Base-by-base conservation (phyloP, 768 basidiomycete species). In the Lactarius evosmus region DNA sequence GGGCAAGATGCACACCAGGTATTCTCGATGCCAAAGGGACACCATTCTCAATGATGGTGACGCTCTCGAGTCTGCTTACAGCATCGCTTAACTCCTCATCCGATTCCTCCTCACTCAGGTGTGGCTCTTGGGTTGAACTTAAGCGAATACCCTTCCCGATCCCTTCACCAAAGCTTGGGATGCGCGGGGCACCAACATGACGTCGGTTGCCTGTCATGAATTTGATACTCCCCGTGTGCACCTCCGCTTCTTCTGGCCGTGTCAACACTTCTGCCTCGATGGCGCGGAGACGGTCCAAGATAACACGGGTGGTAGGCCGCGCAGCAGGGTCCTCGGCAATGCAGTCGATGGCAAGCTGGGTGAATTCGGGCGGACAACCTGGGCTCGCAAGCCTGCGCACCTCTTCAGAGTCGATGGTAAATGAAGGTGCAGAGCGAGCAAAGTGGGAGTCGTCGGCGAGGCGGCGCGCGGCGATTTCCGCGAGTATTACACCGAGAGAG, bases 401-500 rank as follows among this genome's bases (percentile, higher is more conserved):
- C 74, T 99, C 95, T 0, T 80, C 83, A 0, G 75, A 66, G 67
- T 96, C 92, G 59, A 98, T 82, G 1, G 82, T 85, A 77, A 95
- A 98, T 0, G 78, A 75, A 0, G 96, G 95, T 0, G 93, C 84
- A 3, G 80, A 77, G 4, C 96, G 86, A 75, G 93, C 87, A 74
- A 89, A 88, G 65, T 84, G 79, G 52, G 81, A 74, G 63, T 93
- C 90, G 68, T 96, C 93, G 0, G 95, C 95, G n/a, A 98, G 81
- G 50, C 78, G 83, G 25, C 95, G 82, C 3, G 91, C 83, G 0
- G 88, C 80, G 71, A 99, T 93, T 76, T 99, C 96, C 70, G 92
- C 92, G 72, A 97, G 89, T 65, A 94, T 93, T 70, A 96, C 84
- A 0, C 93, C 95, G 11, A 98, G 83, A 6, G 94, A 95, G 75